Evolutionary conservation across 2,329 filamentous ascomycete species (phyloP), one percentile per base, ranked within the genome.

Genomic region (Plectosphaerella cucumerina): DNA sequence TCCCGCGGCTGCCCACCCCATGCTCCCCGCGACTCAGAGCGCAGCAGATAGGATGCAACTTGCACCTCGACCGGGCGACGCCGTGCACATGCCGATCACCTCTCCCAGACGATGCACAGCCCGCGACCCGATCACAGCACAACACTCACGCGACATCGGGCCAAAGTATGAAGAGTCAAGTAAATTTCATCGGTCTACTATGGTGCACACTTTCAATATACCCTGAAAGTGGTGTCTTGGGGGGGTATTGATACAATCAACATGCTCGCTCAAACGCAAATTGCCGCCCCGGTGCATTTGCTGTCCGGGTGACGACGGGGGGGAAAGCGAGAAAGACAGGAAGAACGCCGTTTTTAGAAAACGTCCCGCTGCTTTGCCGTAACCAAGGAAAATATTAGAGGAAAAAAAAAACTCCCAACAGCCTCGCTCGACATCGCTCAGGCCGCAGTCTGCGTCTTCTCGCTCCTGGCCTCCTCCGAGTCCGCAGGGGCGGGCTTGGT

Each of bases 401-500:
- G 12, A 31, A 31, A 31, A 31, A 31, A 9, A 31, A 31, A 42
- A 6, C 17, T 14, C 35, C 35, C 9, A n/a, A 42, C n/a, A 5
- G n/a, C n/a, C n/a, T n/a, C n/a, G n/a, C n/a, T n/a, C n/a, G n/a
- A n/a, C n/a, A 20, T 12, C n/a, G n/a, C 39, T 42, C 17, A 42
- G 20, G 39, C 39, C n/a, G n/a, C n/a, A 8, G n/a, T 42, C 39
- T 42, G 48, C 3, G 47, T 42, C 53, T 56, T 56, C 42, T 55
- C 55, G 37, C 49, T 53, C 53, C 18, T 52, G 21, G 23, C 23
- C 42, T 55, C 53, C 5, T 51, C 44, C 12, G 44, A 51, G 14
- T 51, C 54, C 14, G 33, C 50, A 20, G 49, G 50, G 44, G 50
- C 50, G 44, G 3, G 59, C 54, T 14, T 21, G 50, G 55, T 21